phyloP scores from a whole-genome alignment of 495 filamentous ascomycete genomes.

The Hypoxylon cercidicola region DNA sequence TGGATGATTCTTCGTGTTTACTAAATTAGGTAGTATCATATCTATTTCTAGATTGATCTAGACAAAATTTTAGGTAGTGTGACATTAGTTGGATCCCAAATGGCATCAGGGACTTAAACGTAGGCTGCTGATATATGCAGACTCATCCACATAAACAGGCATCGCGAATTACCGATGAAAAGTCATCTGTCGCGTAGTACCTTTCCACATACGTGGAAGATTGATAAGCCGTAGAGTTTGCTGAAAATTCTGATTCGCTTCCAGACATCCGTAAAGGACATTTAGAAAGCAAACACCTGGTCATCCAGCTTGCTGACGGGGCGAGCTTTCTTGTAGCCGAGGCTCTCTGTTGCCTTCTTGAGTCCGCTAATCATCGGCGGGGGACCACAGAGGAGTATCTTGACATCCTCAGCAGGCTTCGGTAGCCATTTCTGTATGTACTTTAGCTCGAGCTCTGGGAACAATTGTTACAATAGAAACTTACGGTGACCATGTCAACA shows the following conservation, averaged over 20 bases:
- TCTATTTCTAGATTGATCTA: constrained; percentile 14
- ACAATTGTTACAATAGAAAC: constrained; percentile 30
- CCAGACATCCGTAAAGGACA: background rate
- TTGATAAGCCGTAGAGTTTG: background rate
- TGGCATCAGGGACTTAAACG: constrained; percentile 13
- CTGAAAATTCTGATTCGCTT: background rate
- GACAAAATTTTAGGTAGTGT: constrained; percentile 1
- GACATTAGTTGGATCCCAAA: background rate
- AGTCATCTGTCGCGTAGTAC: background rate
- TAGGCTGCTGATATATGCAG: background rate
- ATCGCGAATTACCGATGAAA: background rate
- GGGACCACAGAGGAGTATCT: constrained; percentile 95
- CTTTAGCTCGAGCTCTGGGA: constrained; percentile 14
- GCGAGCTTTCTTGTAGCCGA: constrained; percentile 90
- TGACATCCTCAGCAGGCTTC: constrained; percentile 84
- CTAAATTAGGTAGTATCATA: constrained; percentile 4
- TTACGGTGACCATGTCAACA: constrained; percentile 92
- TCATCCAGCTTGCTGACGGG: constrained; percentile 97
- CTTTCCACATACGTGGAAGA: background rate
- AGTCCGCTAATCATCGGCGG: constrained; percentile 97
- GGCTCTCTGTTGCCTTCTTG: constrained; percentile 91
- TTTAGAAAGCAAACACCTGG: constrained; percentile 96
- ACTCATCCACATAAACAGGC: background rate
- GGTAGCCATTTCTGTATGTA: constrained; percentile 73
- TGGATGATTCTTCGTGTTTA: constrained; percentile 4